These are phyloP conservation scores for Pleurotus sapidus DNA, from an alignment of 768 basidiomycete species.

Conservation along the genomic window DNA sequence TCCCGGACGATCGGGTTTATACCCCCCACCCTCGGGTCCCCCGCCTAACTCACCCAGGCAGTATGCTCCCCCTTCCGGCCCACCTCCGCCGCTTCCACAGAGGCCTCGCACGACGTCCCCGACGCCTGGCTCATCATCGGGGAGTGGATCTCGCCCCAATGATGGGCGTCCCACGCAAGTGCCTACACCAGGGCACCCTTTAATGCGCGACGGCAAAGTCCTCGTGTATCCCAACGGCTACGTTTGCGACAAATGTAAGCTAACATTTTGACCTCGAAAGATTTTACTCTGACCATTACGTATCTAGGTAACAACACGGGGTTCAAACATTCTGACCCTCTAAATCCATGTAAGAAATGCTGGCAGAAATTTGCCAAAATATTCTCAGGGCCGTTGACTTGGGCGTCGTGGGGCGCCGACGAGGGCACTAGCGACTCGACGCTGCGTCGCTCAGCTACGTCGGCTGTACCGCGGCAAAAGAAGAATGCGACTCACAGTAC, in stretches of 20 bases:
- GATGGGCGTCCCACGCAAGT: constrained; percentile 62
- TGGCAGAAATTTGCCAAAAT: constrained; percentile 68
- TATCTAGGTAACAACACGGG: constrained; percentile 69
- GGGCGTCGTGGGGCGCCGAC: constrained; percentile 34
- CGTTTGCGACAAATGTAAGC: constrained; percentile 66
- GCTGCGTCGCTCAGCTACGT: background rate
- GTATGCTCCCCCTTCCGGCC: constrained; percentile 5
- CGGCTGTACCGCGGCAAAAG: background rate
- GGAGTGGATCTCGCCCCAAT: constrained; percentile 23
- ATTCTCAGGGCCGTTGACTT: constrained; percentile 59
- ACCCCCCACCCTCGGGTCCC: constrained; percentile 26
- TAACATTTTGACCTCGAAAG: no score
- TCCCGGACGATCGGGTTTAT: constrained; percentile 14
- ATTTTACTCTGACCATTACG: no score
- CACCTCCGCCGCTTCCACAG: constrained; percentile 18
- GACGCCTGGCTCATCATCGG: background rate
- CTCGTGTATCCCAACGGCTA: constrained; percentile 69
- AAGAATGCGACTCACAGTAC: constrained; percentile 8
- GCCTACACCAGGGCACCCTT: constrained; percentile 65
- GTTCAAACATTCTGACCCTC: constrained; percentile 67
- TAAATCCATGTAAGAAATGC: constrained; percentile 67
- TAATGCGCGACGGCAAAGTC: constrained; percentile 57
- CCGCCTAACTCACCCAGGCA: constrained; percentile 11
- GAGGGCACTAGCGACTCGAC: constrained; percentile 6
- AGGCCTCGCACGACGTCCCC: constrained; percentile 23